These are phyloP conservation scores for Kwoniella shivajii DNA, from an alignment of 1,284 basidiomycete species.

Conservation along the genomic window DNA sequence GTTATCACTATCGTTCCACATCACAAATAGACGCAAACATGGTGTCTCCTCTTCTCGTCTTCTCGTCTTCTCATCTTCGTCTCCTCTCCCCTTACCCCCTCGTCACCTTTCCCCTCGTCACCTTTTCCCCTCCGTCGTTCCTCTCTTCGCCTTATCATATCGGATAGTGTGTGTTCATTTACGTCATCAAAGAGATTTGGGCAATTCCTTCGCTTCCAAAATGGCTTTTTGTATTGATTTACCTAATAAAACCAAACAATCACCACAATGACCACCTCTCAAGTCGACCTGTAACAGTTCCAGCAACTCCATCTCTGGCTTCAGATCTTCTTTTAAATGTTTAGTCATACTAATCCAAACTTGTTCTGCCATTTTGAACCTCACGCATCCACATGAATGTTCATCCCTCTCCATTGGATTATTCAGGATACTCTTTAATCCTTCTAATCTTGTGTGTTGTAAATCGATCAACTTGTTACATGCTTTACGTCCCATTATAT, in stretches of 20 bases:
- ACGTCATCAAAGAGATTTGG: slow-evolving; percentile 27
- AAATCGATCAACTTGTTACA: slow-evolving; percentile 20
- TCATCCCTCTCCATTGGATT: slow-evolving; percentile 21
- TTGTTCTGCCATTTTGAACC: slow-evolving; percentile 12
- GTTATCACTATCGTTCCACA: too few species aligned
- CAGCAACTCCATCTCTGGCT: slow-evolving; percentile 25
- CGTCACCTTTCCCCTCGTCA: too few species aligned
- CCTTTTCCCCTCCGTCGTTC: too few species aligned
- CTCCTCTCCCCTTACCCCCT: too few species aligned
- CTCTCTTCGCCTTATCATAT: too few species aligned
- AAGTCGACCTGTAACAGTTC: slow-evolving; percentile 38
- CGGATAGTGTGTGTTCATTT: too few species aligned
- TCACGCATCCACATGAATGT: slow-evolving; percentile 20
- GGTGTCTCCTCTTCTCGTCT: too few species aligned
- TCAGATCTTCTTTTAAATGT: slow-evolving; percentile 8
- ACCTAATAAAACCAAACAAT: slow-evolving; percentile 35
- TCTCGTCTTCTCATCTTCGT: too few species aligned
- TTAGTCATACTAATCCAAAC: slow-evolving; percentile 23
- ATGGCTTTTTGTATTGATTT: slow-evolving; percentile 31
- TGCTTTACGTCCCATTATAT: slow-evolving; percentile 32
- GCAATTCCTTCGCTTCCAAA: slow-evolving; percentile 29
- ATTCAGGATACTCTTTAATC: slow-evolving; percentile 27
- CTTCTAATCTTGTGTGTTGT: slow-evolving; percentile 20
- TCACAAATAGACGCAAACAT: too few species aligned
- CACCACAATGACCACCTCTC: slow-evolving; percentile 31